These are phyloP conservation scores for Hypoxylon sp. DNA, from an alignment of 2,329 filamentous ascomycete genomes.

Conservation along the genomic window DNA sequence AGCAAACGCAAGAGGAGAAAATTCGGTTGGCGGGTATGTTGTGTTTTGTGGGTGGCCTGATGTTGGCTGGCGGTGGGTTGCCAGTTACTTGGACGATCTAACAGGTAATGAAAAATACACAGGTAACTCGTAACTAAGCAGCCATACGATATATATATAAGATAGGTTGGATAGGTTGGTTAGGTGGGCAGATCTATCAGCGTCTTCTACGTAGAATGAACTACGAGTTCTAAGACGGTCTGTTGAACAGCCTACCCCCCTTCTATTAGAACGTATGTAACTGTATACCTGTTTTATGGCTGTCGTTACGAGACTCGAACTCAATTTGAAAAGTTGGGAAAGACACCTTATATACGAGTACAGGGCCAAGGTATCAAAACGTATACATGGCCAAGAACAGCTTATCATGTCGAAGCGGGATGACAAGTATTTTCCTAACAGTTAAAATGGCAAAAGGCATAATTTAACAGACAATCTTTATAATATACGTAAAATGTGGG, in stretches of 20 bases:
- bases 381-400: not conserved
- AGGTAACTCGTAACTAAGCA: no score
- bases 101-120: not conserved
- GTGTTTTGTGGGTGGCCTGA: not conserved
- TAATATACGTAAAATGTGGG: not conserved
- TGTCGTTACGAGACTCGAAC: not conserved
- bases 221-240: not conserved
- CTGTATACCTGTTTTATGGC: not conserved
- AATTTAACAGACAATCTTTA: not conserved
- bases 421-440: not conserved
- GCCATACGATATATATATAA: no score
- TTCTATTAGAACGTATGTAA: no score
- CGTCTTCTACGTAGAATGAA: not conserved
- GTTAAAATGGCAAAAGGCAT: constrained; percentile 8
- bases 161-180: not conserved
- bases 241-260: not conserved
- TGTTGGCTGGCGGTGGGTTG: no score
- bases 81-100: not conserved
- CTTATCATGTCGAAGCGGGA: not conserved
- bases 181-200: not conserved
- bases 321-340: not conserved
- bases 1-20: not conserved
- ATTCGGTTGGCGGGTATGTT: not conserved
- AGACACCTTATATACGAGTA: not conserved
- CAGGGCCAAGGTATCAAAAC: not conserved